These are phyloP conservation scores for Durotheca rogersii DNA, from an alignment of 495 filamentous ascomycete genomes.

Conservation along the genomic window DNA sequence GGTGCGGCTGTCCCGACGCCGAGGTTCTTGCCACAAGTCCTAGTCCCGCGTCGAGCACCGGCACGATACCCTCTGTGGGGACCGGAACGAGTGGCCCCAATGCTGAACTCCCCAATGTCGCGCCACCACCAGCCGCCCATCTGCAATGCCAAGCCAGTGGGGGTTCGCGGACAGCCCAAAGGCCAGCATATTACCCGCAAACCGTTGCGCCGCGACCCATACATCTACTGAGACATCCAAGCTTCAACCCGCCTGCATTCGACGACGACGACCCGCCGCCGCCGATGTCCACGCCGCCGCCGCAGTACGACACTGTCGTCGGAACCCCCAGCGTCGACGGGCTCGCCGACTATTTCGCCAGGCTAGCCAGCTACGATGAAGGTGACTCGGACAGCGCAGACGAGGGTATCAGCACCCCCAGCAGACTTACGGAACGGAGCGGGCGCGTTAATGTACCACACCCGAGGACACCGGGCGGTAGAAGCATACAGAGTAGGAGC, in stretches of 20 bases:
- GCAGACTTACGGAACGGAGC: constrained; percentile 42
- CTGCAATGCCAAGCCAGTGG: constrained; percentile 26
- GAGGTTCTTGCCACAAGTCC: constrained; percentile 44
- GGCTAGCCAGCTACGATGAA: constrained; percentile 47
- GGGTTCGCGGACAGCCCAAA: constrained; percentile 33
- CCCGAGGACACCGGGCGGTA: constrained; percentile 54
- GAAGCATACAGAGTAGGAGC: constrained; percentile 48
- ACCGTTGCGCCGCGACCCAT: constrained; percentile 64
- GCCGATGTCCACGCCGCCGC: constrained; percentile 75
- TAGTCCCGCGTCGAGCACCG: constrained; percentile 38
- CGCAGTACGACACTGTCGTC: constrained; percentile 83
- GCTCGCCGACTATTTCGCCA: constrained; percentile 87
- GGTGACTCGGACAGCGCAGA: constrained; percentile 38
- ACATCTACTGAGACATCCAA: constrained; percentile 84
- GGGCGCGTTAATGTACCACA: constrained; percentile 57
- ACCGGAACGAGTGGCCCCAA: constrained; percentile 1
- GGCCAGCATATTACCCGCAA: constrained; percentile 21
- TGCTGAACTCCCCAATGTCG: constrained; percentile 15
- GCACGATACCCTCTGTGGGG: constrained; percentile 29
- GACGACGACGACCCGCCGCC: constrained; percentile 85
- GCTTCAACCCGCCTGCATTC: constrained; percentile 88
- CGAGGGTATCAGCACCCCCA: constrained; percentile 40
- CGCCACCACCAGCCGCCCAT: constrained; percentile 22
- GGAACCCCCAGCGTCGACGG: constrained; percentile 75
- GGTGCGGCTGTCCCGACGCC: constrained; percentile 80